These are phyloP conservation scores for Uronychia binucleata DNA, from an alignment of 73 alveolate genomes.

Conservation along the genomic window DNA sequence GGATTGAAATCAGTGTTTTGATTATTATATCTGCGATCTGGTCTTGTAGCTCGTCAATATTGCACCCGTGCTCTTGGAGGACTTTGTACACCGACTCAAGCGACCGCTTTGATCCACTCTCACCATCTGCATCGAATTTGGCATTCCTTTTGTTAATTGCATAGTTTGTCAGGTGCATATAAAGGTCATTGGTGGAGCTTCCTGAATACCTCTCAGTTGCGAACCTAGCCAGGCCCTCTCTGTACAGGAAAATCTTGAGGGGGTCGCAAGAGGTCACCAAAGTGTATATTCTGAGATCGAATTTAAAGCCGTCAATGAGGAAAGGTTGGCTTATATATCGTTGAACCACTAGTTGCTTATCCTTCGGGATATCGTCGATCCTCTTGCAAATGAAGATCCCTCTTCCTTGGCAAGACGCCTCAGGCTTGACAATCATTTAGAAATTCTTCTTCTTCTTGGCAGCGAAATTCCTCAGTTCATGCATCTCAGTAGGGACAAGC, in stretches of 20 bases:
- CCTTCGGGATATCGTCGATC: slow-evolving; percentile 66
- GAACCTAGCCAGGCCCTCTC: slow-evolving; percentile 85
- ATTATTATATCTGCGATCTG: slow-evolving; percentile 72
- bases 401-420: slow-evolving; percentile 76
- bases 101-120: slow-evolving; percentile 3
- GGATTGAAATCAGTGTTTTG: slow-evolving; percentile 65
- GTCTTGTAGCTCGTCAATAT: slow-evolving; percentile 33
- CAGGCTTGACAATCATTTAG: slow-evolving; percentile 79
- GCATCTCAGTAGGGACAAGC: slow-evolving; percentile 72
- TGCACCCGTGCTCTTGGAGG: slow-evolving; percentile 39
- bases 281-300: neutral
- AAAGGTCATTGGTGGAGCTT: slow-evolving; percentile 9
- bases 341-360: no score
- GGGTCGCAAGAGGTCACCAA: slow-evolving; percentile 64
- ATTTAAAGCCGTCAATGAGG: slow-evolving; percentile 6
- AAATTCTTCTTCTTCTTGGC: slow-evolving; percentile 10
- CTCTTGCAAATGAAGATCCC: slow-evolving; percentile 70
- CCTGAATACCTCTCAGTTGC: slow-evolving; percentile 77
- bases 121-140: slow-evolving; percentile 35
- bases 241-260: slow-evolving; percentile 82
- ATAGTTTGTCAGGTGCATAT: slow-evolving; percentile 71
- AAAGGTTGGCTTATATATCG: slow-evolving; percentile 3
- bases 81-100: slow-evolving; percentile 18
- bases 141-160: slow-evolving; percentile 57
- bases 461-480: slow-evolving; percentile 52